These are phyloP conservation scores for Nepenthes alata DNA, from an alignment of 179 eudicot species.

Conservation along the genomic window DNA sequence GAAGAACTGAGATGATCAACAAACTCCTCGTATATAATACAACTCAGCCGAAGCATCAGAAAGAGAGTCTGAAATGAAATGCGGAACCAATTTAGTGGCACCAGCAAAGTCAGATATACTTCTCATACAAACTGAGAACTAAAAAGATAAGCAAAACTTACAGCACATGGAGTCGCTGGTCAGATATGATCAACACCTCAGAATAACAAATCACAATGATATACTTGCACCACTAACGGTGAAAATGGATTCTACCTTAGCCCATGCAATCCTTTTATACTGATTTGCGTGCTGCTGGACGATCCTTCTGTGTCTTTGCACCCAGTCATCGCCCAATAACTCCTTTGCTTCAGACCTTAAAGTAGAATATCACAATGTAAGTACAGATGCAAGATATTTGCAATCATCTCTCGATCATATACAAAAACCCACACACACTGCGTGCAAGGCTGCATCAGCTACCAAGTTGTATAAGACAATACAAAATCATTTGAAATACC, in stretches of 20 bases:
- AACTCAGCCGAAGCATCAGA: no score
- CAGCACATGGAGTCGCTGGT: background rate
- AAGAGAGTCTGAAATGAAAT: no score
- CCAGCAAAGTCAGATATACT: no score
- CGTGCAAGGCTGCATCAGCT: background rate
- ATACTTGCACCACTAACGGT: background rate
- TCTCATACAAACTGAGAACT: background rate
- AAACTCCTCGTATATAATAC: no score
- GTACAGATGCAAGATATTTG: background rate
- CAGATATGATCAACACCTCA: background rate
- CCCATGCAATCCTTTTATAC: constrained; percentile 93
- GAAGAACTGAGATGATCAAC: no score
- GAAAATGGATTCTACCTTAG: constrained; percentile 42
- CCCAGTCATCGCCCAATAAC: constrained; percentile 94
- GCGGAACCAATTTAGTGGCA: no score
- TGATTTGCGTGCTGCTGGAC: constrained; percentile 99
- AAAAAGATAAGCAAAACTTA: background rate
- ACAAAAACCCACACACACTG: no score
- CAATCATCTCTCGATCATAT: no score
- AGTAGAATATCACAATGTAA: constrained; percentile 9
- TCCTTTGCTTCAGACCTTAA: constrained; percentile 91
- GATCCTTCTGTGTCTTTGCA: constrained; percentile 88
- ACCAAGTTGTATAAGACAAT: background rate
- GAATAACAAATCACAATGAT: background rate
- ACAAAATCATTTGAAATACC: constrained; percentile 30